A percentile compares a stretch with the other conserved stretches of the same genome.
Conservation (phyloP, 768 basidiomycete species). For the Tricholoma bakamatsutake region DNA sequence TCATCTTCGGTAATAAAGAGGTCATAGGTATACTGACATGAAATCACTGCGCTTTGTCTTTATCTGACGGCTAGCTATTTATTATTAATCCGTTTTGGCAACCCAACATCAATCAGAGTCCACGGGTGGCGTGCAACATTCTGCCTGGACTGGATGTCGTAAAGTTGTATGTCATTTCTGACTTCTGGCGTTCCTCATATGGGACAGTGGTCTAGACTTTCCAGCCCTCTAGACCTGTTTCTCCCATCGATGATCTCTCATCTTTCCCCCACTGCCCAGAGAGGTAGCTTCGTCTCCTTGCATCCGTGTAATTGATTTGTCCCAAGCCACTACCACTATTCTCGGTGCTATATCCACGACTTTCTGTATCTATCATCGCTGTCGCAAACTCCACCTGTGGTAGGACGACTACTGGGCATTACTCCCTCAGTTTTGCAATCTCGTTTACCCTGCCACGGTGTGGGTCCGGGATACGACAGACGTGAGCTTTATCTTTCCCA, state of each 20-base stretch:
- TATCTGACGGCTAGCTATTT: no score
- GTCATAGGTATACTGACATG: no score
- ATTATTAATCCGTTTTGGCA: no score
- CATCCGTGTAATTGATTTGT: background rate
- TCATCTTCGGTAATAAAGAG: no score
- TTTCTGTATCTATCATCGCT: conserved; percentile 14
- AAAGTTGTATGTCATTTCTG: background rate
- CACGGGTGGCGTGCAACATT: no score
- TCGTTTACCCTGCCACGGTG: conserved; percentile 3
- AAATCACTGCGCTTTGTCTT: no score
- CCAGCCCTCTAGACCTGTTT: no score
- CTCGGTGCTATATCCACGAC: conserved; percentile 12
- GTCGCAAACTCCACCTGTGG: conserved; percentile 14
- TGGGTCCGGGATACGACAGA: conserved; percentile 8
- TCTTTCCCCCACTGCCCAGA: conserved; percentile 1
- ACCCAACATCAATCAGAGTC: no score
- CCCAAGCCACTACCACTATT: conserved; percentile 6
- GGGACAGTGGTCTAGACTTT: no score
- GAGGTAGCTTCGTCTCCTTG: background rate
- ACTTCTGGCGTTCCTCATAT: background rate
- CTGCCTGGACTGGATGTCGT: no score
- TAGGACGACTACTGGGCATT: conserved; percentile 19
- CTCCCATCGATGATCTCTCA: background rate
- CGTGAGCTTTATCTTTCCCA: background rate
- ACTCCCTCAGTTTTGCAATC: conserved; percentile 5